Conservation (phyloP, 371 early-diverging fungal species). For the Syncephalastrum contaminatum region DNA sequence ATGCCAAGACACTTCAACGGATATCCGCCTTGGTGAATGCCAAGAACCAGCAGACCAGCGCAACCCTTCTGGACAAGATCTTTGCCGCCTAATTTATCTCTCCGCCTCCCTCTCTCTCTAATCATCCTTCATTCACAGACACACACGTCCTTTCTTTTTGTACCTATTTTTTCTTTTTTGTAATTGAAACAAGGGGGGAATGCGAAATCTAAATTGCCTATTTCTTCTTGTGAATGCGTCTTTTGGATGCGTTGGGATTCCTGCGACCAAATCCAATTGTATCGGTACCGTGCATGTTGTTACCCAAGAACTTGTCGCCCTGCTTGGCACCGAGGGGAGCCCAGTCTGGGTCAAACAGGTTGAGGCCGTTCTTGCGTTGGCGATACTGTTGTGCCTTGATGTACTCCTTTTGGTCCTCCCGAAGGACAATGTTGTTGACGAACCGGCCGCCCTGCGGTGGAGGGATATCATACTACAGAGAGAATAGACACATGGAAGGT, state of each 20-base stretch:
- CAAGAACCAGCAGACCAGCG: constrained; percentile 2
- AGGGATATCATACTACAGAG: constrained; percentile 76
- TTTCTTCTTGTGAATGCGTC: constrained; percentile 57
- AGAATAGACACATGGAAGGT: not conserved
- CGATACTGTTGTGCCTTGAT: constrained; percentile 54
- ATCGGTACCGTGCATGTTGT: constrained; percentile 69
- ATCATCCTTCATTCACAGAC: no score
- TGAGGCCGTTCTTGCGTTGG: constrained; percentile 55
- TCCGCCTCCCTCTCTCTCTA: no score
- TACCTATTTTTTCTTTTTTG: no score
- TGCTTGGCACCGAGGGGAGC: constrained; percentile 64
- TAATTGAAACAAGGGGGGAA: not conserved
- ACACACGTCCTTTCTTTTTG: no score
- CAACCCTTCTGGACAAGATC: constrained; percentile 8
- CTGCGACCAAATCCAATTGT: constrained; percentile 82
- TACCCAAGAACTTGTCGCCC: constrained; percentile 42
- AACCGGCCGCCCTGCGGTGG: constrained; percentile 80
- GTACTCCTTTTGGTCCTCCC: constrained; percentile 92
- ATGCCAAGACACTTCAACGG: constrained; percentile 13
- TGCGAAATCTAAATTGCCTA: constrained; percentile 10
- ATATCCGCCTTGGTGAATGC: constrained; percentile 4
- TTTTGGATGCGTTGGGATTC: constrained; percentile 80
- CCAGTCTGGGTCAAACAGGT: constrained; percentile 79
- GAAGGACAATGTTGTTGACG: constrained; percentile 76
- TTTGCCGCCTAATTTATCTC: constrained; percentile 1